Conservation (phyloP, 2,329 filamentous ascomycete genomes). For the Xylaria sp. region DNA sequence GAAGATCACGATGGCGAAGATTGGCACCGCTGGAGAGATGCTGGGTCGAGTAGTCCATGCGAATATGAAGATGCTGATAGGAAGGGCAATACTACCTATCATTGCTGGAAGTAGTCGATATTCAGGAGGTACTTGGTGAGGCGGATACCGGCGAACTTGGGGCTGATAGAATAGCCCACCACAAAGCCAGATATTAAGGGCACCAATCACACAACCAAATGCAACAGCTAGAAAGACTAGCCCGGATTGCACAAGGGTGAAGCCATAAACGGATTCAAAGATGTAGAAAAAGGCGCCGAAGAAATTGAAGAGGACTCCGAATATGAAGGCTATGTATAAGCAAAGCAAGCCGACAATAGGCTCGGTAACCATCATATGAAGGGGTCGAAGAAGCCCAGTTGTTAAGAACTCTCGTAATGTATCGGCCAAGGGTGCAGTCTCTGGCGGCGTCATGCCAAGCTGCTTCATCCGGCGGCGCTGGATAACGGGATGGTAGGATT, state of each 20-base stretch:
- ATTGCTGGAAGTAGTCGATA: constrained; percentile 68
- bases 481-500: constrained; percentile 67
- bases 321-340: constrained; percentile 62
- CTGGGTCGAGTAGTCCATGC: constrained; percentile 62
- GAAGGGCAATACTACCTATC: constrained; percentile 64
- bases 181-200: constrained; percentile 54
- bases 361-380: constrained; percentile 69
- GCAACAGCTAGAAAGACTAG: constrained; percentile 59
- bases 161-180: constrained; percentile 56
- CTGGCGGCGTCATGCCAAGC: constrained; percentile 47
- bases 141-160: constrained; percentile 48
- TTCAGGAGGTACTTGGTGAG: constrained; percentile 57
- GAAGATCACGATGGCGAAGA: constrained; percentile 64
- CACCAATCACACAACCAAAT: constrained; percentile 57
- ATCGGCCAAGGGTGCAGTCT: constrained; percentile 39
- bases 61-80: constrained; percentile 68
- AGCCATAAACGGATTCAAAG: constrained; percentile 58
- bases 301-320: constrained; percentile 64
- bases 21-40: constrained; percentile 62
- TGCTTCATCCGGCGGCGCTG: constrained; percentile 53
- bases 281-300: constrained; percentile 63
- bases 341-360: constrained; percentile 69
- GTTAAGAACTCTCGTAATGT: constrained; percentile 52
- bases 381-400: constrained; percentile 59
- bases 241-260: constrained; percentile 55